Percentiles rank a stretch among this genome's conserved stretches.
phyloP scores from a whole-genome alignment of 2,329 filamentous ascomycete species.

The Phyllosticta capitalensis region DNA sequence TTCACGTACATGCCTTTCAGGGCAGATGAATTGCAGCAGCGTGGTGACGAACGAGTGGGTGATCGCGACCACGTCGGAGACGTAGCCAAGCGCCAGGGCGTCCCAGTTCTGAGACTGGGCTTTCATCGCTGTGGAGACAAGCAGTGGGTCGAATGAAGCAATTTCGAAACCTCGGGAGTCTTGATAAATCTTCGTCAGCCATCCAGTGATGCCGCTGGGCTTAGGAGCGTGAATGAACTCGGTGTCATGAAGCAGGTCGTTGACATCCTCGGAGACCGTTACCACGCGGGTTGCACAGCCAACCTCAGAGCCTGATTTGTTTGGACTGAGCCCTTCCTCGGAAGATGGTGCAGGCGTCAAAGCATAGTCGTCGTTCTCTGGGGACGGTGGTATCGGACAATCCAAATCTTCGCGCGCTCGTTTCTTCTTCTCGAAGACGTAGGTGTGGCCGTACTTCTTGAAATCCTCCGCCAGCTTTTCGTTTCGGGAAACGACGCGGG shows the following conservation, averaged over 20 bases:
- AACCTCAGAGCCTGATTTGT: too few species aligned
- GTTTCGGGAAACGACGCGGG: conserved; percentile 21
- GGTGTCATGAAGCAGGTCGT: not conserved
- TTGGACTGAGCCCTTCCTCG: too few species aligned
- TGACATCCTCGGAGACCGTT: not conserved
- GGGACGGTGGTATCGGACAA: too few species aligned
- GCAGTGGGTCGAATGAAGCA: conserved; percentile 15
- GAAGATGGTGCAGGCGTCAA: too few species aligned
- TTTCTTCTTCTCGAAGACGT: conserved; percentile 16
- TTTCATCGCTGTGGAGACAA: conserved; percentile 40
- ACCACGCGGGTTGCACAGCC: too few species aligned
- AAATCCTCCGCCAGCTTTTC: conserved; percentile 19
- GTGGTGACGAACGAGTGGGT: conserved; percentile 44
- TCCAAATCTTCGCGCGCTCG: too few species aligned
- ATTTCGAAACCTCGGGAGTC: conserved; percentile 43
- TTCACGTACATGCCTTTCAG: conserved; percentile 33
- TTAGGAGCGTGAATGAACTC: not conserved
- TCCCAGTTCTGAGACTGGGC: conserved; percentile 49
- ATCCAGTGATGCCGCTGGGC: conserved; percentile 32
- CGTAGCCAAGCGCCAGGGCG: conserved; percentile 38
- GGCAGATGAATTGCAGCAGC: conserved; percentile 35
- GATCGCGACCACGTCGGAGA: conserved; percentile 40
- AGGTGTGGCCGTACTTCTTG: conserved; percentile 17
- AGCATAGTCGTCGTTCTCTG: too few species aligned
- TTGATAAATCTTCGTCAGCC: conserved; percentile 37